Base-by-base conservation (phyloP, 139 green algal genomes). In the Volvox africanus region DNA sequence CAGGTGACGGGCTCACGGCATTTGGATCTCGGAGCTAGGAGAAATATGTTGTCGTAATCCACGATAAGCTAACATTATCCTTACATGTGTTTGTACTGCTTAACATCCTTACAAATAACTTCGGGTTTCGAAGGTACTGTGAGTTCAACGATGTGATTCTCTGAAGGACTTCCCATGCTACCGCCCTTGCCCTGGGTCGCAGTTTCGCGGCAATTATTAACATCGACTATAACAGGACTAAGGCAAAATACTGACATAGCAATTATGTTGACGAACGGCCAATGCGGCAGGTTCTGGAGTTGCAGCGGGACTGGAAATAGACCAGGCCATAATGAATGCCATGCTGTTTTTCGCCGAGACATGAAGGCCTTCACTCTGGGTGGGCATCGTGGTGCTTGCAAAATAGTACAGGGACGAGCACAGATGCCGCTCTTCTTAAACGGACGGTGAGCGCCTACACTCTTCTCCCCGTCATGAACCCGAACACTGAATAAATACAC, bases 91-190 rank as follows among this genome's bases (percentile, higher is more conserved):
- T 55, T 55, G 44, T 55, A 55, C 5, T 55, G 44, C 44, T 55
- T 55, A 55, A 55, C n/a, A 55, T 55, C 5, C 5, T 55, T 55
- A 9, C 9, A 55, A 14, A 55, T 55, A 55, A 9, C 44, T 55
- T 5, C 44, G 9, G 44, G 44, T 55, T 55, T 9, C 9, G 44
- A 55, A 5, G 44, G 44, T 75, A 3, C 5, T 75, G 76, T 61
- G 21, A 33, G 37, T 84, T 35, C 36, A 84, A 84, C 78, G 36
- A 84, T 84, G 78, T 84, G 78, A 84, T 24, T 24, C 78, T 26
- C 78, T 13, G 35, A 32, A 0, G 1, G 18, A 0, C 21, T 65
- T 84, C 36, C 36, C 67, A 84, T 84, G 78, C 37, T 67, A 55
- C 44, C n/a, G 35, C 35, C 77, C 77, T 62, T 82, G 32, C 77